phyloP scores from a whole-genome alignment of 768 basidiomycete species.

The Pisolithus sp. region DNA sequence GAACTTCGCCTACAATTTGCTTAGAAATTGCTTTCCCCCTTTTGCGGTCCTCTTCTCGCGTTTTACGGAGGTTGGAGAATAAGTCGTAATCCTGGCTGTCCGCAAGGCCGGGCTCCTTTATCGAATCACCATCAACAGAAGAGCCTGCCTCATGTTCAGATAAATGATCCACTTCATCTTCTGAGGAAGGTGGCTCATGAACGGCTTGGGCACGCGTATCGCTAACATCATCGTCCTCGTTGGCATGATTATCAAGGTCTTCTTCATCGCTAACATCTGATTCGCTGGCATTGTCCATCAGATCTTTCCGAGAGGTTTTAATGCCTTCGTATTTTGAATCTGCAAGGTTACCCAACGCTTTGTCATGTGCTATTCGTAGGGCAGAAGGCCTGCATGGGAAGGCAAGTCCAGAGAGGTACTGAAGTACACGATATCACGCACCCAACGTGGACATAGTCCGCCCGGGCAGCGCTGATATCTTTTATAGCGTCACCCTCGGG shows the following conservation, averaged over 20 bases:
- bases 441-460: slow-evolving; percentile 87
- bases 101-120: neutral
- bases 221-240: slow-evolving; percentile 6
- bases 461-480: slow-evolving; percentile 40
- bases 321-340: slow-evolving; percentile 79
- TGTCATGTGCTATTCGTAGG: slow-evolving; percentile 58
- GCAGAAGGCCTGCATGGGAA: slow-evolving; percentile 51
- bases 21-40: slow-evolving; percentile 82
- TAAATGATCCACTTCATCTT: slow-evolving; percentile 11
- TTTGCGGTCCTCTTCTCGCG: slow-evolving; percentile 59
- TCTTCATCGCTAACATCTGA: slow-evolving; percentile 15
- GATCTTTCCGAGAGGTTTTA: slow-evolving; percentile 52
- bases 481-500: slow-evolving; percentile 30
- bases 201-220: slow-evolving; percentile 12
- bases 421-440: slow-evolving; percentile 29
- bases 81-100: slow-evolving; percentile 33
- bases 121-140: slow-evolving; percentile 13
- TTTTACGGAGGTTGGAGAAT: slow-evolving; percentile 47
- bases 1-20: slow-evolving; percentile 60
- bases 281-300: slow-evolving; percentile 31
- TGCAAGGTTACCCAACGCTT: slow-evolving; percentile 53
- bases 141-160: slow-evolving; percentile 7
- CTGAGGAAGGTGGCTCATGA: slow-evolving; percentile 4
- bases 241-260: slow-evolving; percentile 18
- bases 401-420: neutral